Evolutionary conservation across 495 filamentous ascomycete genomes (phyloP).

Genomic region (Rusavskia elegans): DNA sequence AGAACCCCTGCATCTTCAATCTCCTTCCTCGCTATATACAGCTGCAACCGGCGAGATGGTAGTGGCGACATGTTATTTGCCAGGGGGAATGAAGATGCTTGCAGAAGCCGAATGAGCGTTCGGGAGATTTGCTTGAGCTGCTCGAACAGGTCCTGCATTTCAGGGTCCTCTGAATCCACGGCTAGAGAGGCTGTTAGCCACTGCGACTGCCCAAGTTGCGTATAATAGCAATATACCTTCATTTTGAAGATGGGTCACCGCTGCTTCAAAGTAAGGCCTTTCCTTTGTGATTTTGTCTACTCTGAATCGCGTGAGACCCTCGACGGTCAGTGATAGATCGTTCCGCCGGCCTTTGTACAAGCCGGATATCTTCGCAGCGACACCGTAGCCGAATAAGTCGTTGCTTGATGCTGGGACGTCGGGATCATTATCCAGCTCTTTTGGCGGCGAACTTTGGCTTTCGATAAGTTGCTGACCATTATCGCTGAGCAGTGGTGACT

Average conservation of each 20-base stretch:
- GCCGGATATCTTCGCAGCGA: slow-evolving; percentile 66
- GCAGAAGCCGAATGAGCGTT: slow-evolving; percentile 65
- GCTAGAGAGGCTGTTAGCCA: slow-evolving; percentile 16
- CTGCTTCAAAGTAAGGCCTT: slow-evolving; percentile 72
- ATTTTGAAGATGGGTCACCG: slow-evolving; percentile 47
- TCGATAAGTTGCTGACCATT: slow-evolving; percentile 57
- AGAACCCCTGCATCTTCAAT: slow-evolving; percentile 64
- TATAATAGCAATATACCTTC: slow-evolving; percentile 23
- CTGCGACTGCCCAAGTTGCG: not conserved
- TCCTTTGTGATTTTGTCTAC: slow-evolving; percentile 62
- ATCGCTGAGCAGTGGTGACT: slow-evolving; percentile 47
- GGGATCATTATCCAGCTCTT: slow-evolving; percentile 22
- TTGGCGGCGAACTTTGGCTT: slow-evolving; percentile 9
- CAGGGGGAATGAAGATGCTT: slow-evolving; percentile 51
- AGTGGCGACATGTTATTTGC: slow-evolving; percentile 54
- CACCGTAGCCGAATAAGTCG: slow-evolving; percentile 63
- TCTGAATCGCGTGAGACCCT: slow-evolving; percentile 64
- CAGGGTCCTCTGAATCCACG: slow-evolving; percentile 33
- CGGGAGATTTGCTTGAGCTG: slow-evolving; percentile 67
- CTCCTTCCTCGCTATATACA: slow-evolving; percentile 67
- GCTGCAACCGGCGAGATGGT: slow-evolving; percentile 67
- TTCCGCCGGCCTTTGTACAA: slow-evolving; percentile 66
- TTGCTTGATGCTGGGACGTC: slow-evolving; percentile 46
- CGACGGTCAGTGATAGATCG: slow-evolving; percentile 68
- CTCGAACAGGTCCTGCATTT: slow-evolving; percentile 52